phyloP scores from a whole-genome alignment of 208 protist species.

The Trypanosoma platydactyli region DNA sequence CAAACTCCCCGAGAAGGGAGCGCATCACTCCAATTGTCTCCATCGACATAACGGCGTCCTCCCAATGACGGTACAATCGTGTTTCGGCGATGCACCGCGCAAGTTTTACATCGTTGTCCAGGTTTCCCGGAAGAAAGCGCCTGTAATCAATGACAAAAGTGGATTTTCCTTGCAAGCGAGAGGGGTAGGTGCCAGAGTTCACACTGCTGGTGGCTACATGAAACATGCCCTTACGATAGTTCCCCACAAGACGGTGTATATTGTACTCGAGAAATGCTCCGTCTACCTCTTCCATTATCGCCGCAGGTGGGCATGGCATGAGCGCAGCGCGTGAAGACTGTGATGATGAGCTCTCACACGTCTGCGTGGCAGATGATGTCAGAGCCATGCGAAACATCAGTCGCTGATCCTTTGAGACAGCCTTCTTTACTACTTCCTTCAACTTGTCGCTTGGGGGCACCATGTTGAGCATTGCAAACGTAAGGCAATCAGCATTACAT shows the following conservation, averaged over 20 bases:
- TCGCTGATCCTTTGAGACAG: slow-evolving; percentile 35
- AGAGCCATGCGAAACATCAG: slow-evolving; percentile 34
- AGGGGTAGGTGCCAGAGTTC: neutral
- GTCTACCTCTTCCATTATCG: slow-evolving; percentile 34
- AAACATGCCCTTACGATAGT: slow-evolving; percentile 45
- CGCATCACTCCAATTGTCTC: slow-evolving; percentile 45
- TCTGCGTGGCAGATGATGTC: slow-evolving; percentile 11
- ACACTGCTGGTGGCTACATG: neutral
- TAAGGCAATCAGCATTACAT: slow-evolving; percentile 1
- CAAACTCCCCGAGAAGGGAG: slow-evolving; percentile 37
- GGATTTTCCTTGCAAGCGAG: slow-evolving; percentile 19
- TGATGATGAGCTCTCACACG: neutral
- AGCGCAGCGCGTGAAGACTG: neutral
- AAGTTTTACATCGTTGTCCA: slow-evolving; percentile 46
- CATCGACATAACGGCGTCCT: slow-evolving; percentile 38
- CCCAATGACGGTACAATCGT: slow-evolving; percentile 60
- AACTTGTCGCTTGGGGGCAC: slow-evolving; percentile 44
- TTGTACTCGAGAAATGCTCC: slow-evolving; percentile 56
- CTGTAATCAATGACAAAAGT: slow-evolving; percentile 34
- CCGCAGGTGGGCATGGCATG: neutral
- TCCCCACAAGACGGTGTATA: slow-evolving; percentile 39
- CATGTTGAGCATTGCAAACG: slow-evolving; percentile 35
- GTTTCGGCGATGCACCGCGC: slow-evolving; percentile 42
- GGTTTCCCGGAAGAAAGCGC: slow-evolving; percentile 43
- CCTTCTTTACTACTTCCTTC: slow-evolving; percentile 36